phyloP scores from a whole-genome alignment of 176 grass and related monocot genomes.

The Ensete ventricosum region DNA sequence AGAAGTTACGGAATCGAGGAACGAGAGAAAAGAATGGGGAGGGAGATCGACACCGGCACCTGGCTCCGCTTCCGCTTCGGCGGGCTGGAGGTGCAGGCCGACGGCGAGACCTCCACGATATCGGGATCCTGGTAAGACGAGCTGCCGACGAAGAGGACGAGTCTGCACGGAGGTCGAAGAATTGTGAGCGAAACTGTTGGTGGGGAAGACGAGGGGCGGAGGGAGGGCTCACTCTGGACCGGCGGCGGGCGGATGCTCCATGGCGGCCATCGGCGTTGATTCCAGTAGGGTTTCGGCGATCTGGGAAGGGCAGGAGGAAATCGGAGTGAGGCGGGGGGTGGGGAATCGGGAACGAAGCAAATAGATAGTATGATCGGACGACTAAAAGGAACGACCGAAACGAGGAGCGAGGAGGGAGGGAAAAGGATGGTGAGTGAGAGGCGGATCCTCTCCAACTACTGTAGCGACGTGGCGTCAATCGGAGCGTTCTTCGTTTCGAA shows the following conservation, averaged over 20 bases:
- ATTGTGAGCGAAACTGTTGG: neutral
- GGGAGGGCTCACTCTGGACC: neutral
- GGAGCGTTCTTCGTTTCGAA: too few relatives aligned
- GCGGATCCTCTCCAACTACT: too few relatives aligned
- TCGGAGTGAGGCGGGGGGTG: neutral
- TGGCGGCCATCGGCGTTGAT: neutral
- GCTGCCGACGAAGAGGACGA: constrained; percentile 1
- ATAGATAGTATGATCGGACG: too few relatives aligned
- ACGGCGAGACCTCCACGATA: constrained; percentile 38
- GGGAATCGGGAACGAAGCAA: neutral
- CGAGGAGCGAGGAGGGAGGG: too few relatives aligned
- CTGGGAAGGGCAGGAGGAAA: neutral
- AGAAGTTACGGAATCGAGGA: neutral
- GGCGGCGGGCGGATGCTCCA: neutral
- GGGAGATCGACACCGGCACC: constrained; percentile 22
- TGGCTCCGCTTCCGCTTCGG: constrained; percentile 40
- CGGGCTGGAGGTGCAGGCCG: constrained; percentile 25
- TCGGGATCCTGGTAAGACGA: constrained; percentile 26
- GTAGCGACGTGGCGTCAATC: too few relatives aligned
- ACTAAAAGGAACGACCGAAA: too few relatives aligned
- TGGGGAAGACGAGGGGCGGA: neutral
- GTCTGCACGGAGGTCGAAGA: constrained; percentile 11
- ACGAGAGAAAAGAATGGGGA: neutral
- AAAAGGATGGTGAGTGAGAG: too few relatives aligned
- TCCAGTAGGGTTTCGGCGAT: neutral